phyloP scores from a whole-genome alignment of 2,329 filamentous ascomycete genomes.

The Aspergillus sclerotialis region DNA sequence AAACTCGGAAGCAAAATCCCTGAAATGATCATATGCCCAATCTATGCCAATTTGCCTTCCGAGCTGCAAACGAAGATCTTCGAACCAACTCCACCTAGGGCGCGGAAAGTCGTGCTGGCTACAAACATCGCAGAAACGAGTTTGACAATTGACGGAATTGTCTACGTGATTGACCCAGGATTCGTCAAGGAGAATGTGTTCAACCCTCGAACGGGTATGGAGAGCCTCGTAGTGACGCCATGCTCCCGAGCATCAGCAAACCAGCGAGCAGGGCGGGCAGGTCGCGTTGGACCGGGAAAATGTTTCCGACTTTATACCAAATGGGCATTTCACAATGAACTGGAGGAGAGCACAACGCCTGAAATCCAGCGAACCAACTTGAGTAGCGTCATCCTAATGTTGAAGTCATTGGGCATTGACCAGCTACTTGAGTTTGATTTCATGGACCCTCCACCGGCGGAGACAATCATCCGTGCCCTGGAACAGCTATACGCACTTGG shows the following conservation, averaged over 20 bases:
- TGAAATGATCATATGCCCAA: slow-evolving; percentile 84
- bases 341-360: slow-evolving; percentile 84
- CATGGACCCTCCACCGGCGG: slow-evolving; percentile 85
- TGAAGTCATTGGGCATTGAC: slow-evolving; percentile 88
- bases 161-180: slow-evolving; percentile 91
- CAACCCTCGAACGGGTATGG: slow-evolving; percentile 87
- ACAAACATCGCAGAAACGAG: slow-evolving; percentile 97
- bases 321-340: slow-evolving; percentile 88
- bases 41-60: slow-evolving; percentile 88
- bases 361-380: slow-evolving; percentile 91
- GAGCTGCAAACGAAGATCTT: slow-evolving; percentile 92
- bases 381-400: slow-evolving; percentile 71
- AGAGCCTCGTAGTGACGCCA: slow-evolving; percentile 80
- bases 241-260: slow-evolving; percentile 89
- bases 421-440: slow-evolving; percentile 92
- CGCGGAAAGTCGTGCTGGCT: slow-evolving; percentile 84
- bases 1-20: slow-evolving; percentile 80
- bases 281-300: slow-evolving; percentile 84
- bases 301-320: slow-evolving; percentile 92
- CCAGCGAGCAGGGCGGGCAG: slow-evolving; percentile 85
- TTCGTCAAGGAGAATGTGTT: slow-evolving; percentile 95
- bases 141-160: slow-evolving; percentile 91
- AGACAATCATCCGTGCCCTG: slow-evolving; percentile 79
- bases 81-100: slow-evolving; percentile 76
- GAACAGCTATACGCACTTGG: slow-evolving; percentile 90